Conservation (phyloP, 192 early-diverging fungal species). For the Coemansia asiatica region DNA sequence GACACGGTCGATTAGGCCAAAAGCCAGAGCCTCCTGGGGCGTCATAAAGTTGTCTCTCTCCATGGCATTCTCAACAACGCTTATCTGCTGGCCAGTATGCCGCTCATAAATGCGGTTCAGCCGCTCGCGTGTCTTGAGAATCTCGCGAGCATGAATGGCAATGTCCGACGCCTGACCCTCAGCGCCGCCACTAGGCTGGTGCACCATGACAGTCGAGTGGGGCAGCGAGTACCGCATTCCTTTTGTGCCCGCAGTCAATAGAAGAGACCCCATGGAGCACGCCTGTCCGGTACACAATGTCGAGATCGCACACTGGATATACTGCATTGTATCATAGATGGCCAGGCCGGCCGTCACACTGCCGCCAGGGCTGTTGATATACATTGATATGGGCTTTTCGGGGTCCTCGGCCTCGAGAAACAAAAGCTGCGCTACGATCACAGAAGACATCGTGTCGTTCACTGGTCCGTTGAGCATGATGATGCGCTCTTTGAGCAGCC, state of each 20-base stretch:
- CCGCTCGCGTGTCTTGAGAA: conserved; percentile 77
- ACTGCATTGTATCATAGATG: conserved; percentile 89
- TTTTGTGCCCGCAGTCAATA: conserved; percentile 85
- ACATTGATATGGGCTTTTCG: conserved; percentile 90
- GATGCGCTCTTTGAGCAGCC: conserved; percentile 94
- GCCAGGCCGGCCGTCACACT: conserved; percentile 94
- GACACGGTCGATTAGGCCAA: conserved; percentile 91
- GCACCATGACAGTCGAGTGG: conserved; percentile 94
- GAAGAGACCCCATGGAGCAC: conserved; percentile 95
- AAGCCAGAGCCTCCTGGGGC: conserved; percentile 81
- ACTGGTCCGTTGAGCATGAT: conserved; percentile 92
- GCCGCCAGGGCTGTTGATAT: conserved; percentile 98
- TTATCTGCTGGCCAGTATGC: conserved; percentile 82
- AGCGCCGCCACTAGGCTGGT: conserved; percentile 96
- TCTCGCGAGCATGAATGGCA: conserved; percentile 95
- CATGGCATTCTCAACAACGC: conserved; percentile 82
- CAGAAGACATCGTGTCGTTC: conserved; percentile 77
- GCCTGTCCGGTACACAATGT: conserved; percentile 98
- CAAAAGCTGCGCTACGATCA: conserved; percentile 92
- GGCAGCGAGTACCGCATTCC: conserved; percentile 86
- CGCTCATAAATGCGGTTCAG: conserved; percentile 84
- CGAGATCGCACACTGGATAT: conserved; percentile 87
- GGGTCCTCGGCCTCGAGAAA: conserved; percentile 94
- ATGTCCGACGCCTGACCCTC: conserved; percentile 94
- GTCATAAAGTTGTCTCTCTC: conserved; percentile 96